A percentile compares a stretch with the other conserved stretches of the same genome.
Conservation (phyloP, 2,329 filamentous ascomycete genomes). For the Penicillium fuscoglaucum region DNA sequence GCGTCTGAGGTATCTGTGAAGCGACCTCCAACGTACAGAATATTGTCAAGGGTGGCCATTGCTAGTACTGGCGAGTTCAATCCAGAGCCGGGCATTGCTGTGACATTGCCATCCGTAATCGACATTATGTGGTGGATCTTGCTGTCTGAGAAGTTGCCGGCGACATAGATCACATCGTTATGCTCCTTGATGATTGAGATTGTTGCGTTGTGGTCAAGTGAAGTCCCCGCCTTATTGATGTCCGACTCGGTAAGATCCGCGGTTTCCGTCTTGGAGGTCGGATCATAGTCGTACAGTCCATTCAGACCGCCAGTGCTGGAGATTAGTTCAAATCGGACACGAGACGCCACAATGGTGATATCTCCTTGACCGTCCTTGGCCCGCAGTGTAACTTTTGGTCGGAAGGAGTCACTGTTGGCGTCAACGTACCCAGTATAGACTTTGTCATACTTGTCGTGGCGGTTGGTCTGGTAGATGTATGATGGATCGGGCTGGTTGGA, state of each 20-base stretch:
- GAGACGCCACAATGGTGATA: constrained; percentile 84
- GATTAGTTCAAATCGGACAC: constrained; percentile 69
- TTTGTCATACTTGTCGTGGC: constrained; percentile 94
- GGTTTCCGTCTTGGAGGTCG: constrained; percentile 57
- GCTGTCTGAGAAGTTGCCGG: constrained; percentile 76
- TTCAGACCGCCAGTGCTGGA: constrained; percentile 75
- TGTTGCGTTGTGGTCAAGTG: constrained; percentile 65
- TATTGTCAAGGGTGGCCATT: constrained; percentile 65
- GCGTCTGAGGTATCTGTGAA: constrained; percentile 73
- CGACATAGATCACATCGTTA: constrained; percentile 69
- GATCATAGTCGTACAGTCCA: constrained; percentile 86
- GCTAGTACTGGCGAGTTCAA: constrained; percentile 76
- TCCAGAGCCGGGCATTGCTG: constrained; percentile 66
- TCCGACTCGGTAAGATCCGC: constrained; percentile 69
- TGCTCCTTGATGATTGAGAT: constrained; percentile 68
- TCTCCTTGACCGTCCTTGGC: constrained; percentile 62
- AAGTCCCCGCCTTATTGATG: constrained; percentile 73
- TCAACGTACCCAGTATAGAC: constrained; percentile 87
- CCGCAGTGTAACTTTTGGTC: constrained; percentile 74
- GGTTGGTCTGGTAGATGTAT: constrained; percentile 83
- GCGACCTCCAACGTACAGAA: constrained; percentile 77
- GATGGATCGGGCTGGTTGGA: constrained; percentile 55
- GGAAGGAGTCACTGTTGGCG: constrained; percentile 69
- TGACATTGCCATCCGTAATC: constrained; percentile 64
- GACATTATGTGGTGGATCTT: constrained; percentile 74